Conservation (phyloP, 2,329 filamentous ascomycete genomes). For the Sporothrix dimorphospora region DNA sequence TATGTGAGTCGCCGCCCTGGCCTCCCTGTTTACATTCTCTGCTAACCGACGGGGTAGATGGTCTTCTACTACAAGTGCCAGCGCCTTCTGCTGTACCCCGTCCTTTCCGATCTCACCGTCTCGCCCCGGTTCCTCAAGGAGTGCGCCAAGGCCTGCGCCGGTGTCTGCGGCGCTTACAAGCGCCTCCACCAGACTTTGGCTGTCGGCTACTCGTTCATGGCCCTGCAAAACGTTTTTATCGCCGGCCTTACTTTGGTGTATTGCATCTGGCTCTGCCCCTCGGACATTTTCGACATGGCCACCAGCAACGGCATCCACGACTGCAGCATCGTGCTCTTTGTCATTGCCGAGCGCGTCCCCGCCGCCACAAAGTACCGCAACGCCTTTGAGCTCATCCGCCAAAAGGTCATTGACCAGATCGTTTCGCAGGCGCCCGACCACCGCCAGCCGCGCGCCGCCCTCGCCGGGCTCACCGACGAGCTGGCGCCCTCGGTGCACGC, state of each 20-base stretch:
- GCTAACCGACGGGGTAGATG: background rate
- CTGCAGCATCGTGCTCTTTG: slow-evolving; percentile 26
- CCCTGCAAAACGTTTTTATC: slow-evolving; percentile 23
- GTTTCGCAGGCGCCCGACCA: slow-evolving; percentile 13
- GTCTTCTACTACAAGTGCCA: slow-evolving; percentile 29
- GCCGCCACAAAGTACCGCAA: slow-evolving; percentile 28
- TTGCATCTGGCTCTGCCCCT: slow-evolving; percentile 39
- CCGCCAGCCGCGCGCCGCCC: slow-evolving; percentile 17
- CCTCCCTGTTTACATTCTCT: background rate
- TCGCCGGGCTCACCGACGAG: slow-evolving; percentile 16
- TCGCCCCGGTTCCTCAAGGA: slow-evolving; percentile 20
- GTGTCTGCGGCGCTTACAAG: slow-evolving; percentile 37
- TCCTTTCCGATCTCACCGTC: background rate
- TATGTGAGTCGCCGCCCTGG: background rate
- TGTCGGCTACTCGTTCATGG: slow-evolving; percentile 25
- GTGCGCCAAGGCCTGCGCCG: slow-evolving; percentile 33
- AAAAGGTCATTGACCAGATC: slow-evolving; percentile 24
- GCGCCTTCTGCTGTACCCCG: slow-evolving; percentile 22
- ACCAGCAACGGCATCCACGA: slow-evolving; percentile 28
- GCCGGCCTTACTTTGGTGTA: slow-evolving; percentile 41
- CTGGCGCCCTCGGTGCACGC: slow-evolving; percentile 19
- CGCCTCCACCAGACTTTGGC: slow-evolving; percentile 23
- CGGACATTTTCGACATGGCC: slow-evolving; percentile 26
- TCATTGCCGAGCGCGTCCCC: slow-evolving; percentile 27
- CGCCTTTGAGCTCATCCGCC: slow-evolving; percentile 26